Percentiles rank a stretch among this genome's conserved stretches.
phyloP scores from a whole-genome alignment of 208 protist genomes.

The Leishmania gerbilli region DNA sequence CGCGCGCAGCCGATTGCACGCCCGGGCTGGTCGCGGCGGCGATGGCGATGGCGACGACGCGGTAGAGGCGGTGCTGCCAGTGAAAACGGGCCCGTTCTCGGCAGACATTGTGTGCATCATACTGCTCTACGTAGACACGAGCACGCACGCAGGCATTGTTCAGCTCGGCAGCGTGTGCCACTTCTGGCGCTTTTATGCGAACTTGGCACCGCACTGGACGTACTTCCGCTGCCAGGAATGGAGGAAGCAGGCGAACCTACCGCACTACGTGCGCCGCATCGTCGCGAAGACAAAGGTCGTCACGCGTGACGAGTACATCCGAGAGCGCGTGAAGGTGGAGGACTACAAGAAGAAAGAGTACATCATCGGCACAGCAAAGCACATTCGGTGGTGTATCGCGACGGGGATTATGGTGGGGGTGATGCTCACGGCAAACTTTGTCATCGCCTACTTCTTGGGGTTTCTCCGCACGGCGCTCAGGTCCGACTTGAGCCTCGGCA shows the following conservation, averaged over 20 bases:
- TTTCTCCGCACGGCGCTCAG: slow-evolving; percentile 60
- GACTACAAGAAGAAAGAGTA: slow-evolving; percentile 53
- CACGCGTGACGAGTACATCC: slow-evolving; percentile 79
- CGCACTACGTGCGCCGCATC: slow-evolving; percentile 62
- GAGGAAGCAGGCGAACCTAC: slow-evolving; percentile 51
- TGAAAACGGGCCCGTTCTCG: slow-evolving; percentile 69
- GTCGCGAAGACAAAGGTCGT: slow-evolving; percentile 80
- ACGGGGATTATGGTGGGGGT: slow-evolving; percentile 63
- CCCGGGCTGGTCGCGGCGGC: slow-evolving; percentile 2
- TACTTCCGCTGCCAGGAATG: slow-evolving; percentile 68
- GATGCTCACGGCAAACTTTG: slow-evolving; percentile 71
- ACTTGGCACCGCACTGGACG: slow-evolving; percentile 85
- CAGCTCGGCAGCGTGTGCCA: slow-evolving; percentile 61
- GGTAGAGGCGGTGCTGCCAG: slow-evolving; percentile 30
- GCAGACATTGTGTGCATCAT: slow-evolving; percentile 76
- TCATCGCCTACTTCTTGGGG: slow-evolving; percentile 73
- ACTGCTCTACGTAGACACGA: slow-evolving; percentile 65
- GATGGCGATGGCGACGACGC: not conserved
- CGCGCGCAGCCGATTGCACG: slow-evolving; percentile 9
- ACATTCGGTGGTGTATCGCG: slow-evolving; percentile 76
- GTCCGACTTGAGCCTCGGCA: slow-evolving; percentile 57
- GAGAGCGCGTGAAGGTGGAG: slow-evolving; percentile 58
- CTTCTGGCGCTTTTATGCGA: slow-evolving; percentile 83
- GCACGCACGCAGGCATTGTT: slow-evolving; percentile 57
- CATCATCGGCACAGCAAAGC: slow-evolving; percentile 53